Conservation (phyloP, 2,329 filamentous ascomycete genomes). For the Didymellaceae sp. region DNA sequence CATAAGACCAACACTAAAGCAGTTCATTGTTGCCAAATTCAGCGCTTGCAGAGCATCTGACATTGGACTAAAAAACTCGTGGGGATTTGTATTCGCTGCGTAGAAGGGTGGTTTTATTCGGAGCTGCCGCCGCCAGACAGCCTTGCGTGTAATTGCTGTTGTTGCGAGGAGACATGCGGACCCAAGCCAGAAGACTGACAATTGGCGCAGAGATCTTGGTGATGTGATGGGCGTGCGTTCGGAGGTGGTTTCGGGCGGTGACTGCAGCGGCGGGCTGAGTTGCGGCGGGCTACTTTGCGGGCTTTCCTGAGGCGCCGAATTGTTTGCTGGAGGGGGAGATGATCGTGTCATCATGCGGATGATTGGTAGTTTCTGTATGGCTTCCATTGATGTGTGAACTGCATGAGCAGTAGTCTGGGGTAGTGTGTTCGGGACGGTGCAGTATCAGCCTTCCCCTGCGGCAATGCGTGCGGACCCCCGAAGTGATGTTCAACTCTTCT, state of each 20-base stretch:
- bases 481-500: background rate
- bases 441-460: slow-evolving; percentile 30
- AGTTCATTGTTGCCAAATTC: slow-evolving; percentile 85
- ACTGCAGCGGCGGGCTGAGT: slow-evolving; percentile 7
- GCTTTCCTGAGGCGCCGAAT: slow-evolving; percentile 6
- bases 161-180: slow-evolving; percentile 77
- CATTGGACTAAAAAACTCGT: slow-evolving; percentile 64
- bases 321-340: slow-evolving; percentile 26
- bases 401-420: slow-evolving; percentile 19
- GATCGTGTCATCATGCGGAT: slow-evolving; percentile 33
- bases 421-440: slow-evolving; percentile 20
- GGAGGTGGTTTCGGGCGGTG: slow-evolving; percentile 29
- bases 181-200: slow-evolving; percentile 76
- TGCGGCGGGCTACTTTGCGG: slow-evolving; percentile 11
- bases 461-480: slow-evolving; percentile 27
- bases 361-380: slow-evolving; percentile 27
- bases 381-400: slow-evolving; percentile 27
- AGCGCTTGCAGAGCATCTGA: slow-evolving; percentile 83
- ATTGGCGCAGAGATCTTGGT: slow-evolving; percentile 64
- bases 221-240: slow-evolving; percentile 49
- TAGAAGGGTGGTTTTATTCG: slow-evolving; percentile 74
- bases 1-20: slow-evolving; percentile 77
- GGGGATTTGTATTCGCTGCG: slow-evolving; percentile 61
- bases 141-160: slow-evolving; percentile 66
- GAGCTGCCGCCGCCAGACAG: slow-evolving; percentile 68